phyloP scores from a whole-genome alignment of 2,329 filamentous ascomycete genomes.

The Pseudogymnoascus sp. region DNA sequence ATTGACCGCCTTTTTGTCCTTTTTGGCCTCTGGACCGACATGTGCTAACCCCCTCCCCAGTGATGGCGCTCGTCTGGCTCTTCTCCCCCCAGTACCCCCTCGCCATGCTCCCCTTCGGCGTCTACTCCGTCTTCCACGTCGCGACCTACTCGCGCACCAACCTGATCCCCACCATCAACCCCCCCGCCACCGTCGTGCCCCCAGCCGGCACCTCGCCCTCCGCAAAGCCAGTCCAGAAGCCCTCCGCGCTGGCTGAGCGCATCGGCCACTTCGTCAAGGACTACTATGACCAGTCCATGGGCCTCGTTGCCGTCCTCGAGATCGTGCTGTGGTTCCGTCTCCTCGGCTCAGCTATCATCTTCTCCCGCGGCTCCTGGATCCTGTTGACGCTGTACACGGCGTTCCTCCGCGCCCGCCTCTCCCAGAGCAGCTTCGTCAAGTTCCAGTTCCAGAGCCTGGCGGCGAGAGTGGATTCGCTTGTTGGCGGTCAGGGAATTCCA shows the following conservation, averaged over 20 bases:
- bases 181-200: conserved; percentile 49
- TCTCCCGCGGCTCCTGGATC: conserved; percentile 87
- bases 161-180: conserved; percentile 78
- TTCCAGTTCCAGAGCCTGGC: conserved; percentile 65
- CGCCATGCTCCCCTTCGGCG: conserved; percentile 85
- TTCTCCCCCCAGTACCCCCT: conserved; percentile 82
- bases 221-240: conserved; percentile 47
- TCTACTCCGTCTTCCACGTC: conserved; percentile 98
- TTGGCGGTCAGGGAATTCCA: conserved; percentile 80
- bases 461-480: conserved; percentile 70
- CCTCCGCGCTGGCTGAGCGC: conserved; percentile 60
- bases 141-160: conserved; percentile 93
- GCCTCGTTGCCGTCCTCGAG: conserved; percentile 80
- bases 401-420: conserved; percentile 85
- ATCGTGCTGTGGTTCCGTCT: conserved; percentile 81
- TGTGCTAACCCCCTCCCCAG: conserved; percentile 38
- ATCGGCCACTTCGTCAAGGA: conserved; percentile 95
- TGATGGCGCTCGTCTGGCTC: conserved; percentile 93
- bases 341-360: conserved; percentile 71
- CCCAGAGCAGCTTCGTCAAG: conserved; percentile 91
- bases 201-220: conserved; percentile 48
- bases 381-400: conserved; percentile 77
- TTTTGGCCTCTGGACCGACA: not conserved
- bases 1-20: not conserved
- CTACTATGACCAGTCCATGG: conserved; percentile 97